A percentile compares a stretch with the other conserved stretches of the same genome.
phyloP scores from a whole-genome alignment of 2,329 filamentous ascomycete species.

The Alternaria arborescens region DNA sequence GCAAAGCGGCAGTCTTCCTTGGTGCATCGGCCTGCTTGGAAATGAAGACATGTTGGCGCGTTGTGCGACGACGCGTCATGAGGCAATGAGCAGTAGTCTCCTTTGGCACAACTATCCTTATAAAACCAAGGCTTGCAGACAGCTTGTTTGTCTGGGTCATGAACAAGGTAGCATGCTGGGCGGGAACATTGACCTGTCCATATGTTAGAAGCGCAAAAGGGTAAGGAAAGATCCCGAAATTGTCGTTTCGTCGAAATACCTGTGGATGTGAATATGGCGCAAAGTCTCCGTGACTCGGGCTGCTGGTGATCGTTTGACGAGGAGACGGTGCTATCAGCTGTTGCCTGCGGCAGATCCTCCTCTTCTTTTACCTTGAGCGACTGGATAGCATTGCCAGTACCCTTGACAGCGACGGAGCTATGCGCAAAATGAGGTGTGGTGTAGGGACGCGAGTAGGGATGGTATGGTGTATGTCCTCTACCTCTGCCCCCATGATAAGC shows the following conservation, averaged over 20 bases:
- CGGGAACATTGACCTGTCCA: slow-evolving; percentile 80
- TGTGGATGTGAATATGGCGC: slow-evolving; percentile 43
- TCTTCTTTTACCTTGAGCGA: slow-evolving; percentile 6
- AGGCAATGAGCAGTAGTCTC: slow-evolving; percentile 86
- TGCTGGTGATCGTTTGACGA: slow-evolving; percentile 15
- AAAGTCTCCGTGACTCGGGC: slow-evolving; percentile 26
- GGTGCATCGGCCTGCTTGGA: slow-evolving; percentile 86
- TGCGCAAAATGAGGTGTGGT: slow-evolving; percentile 20
- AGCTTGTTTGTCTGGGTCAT: slow-evolving; percentile 86
- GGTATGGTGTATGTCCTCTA: slow-evolving; percentile 21
- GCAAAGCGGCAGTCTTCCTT: slow-evolving; percentile 87
- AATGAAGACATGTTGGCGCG: slow-evolving; percentile 88
- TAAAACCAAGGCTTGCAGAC: slow-evolving; percentile 88
- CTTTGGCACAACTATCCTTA: slow-evolving; percentile 78
- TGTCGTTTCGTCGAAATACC: slow-evolving; percentile 35
- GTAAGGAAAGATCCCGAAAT: slow-evolving; percentile 8
- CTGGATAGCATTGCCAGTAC: slow-evolving; percentile 12
- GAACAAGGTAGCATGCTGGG: slow-evolving; percentile 78
- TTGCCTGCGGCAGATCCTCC: slow-evolving; percentile 1
- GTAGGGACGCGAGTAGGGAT: slow-evolving; percentile 32
- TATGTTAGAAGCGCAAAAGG: slow-evolving; percentile 26
- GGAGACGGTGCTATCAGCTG: slow-evolving; percentile 1
- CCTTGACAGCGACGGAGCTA: slow-evolving; percentile 23
- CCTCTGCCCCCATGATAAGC: slow-evolving; percentile 19
- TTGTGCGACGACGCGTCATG: slow-evolving; percentile 85